Evolutionary conservation across 1,284 basidiomycete genomes (phyloP), one percentile per base, ranked within the genome.

Genomic region (Irpex rosettiformis): DNA sequence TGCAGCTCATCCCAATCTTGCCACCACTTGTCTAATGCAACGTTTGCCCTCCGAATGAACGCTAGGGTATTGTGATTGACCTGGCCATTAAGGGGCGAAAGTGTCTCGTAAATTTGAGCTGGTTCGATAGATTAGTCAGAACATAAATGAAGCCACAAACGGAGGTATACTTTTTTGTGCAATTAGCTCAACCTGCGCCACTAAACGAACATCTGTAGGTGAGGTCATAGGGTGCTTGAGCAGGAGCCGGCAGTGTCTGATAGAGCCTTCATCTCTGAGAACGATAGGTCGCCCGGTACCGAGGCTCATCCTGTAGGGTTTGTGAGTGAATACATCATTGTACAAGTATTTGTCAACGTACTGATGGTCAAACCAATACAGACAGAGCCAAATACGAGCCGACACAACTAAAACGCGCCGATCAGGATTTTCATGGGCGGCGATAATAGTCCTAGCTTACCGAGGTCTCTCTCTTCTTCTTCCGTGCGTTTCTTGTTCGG

Each of bases 291-390:
- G 84, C 33, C 94, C 94, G 1, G 91, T 96, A 2, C 93, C 94
- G 55, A 96, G 76, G 72, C 91, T 93, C 85, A 94, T 91, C 71
- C 92, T 94, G 40, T 56, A 54, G 64, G 54, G 30, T 55, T 70
- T 61, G 66, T 58, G 42, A 58, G 37, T 58, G 55, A 54, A 55
- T 56, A 29, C 40, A 33, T 22, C 10, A 21, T 33, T 27, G 29
- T 30, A n/a, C 4, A 55, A n/a, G 16, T 29, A 8, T 7, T 42
- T 6, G 33, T 62, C 47, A 33, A 78, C 88, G 60, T 65, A 91
- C 89, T 93, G 91, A 74, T 93, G 92, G 74, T 94, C 92, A 67
- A 94, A 93, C 88, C 93, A 93, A 71, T 96, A 96, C 42, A 95
- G 81, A 70, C 93, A 95, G 61, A 96, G 79, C 95, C 94, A 97